These are phyloP conservation scores for Alternaria tenuissima DNA, from an alignment of 2,329 filamentous ascomycete genomes.

Conservation along the genomic window DNA sequence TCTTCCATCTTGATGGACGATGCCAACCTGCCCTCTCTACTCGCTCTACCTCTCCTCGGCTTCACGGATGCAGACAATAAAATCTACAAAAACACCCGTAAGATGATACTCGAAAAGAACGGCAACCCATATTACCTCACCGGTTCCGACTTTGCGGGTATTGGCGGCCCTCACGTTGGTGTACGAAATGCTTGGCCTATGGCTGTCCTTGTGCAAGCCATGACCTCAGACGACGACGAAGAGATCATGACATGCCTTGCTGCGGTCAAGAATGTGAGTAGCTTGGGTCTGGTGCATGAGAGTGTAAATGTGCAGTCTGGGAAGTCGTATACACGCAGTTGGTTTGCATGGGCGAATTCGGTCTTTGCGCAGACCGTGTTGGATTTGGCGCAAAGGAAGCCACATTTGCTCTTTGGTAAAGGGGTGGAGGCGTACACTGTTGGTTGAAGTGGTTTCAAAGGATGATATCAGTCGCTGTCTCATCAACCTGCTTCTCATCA, in stretches of 20 bases:
- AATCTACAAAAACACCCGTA: constrained; percentile 87
- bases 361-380: constrained; percentile 94
- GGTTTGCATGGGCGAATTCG: constrained; percentile 98
- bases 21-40: constrained; percentile 82
- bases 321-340: constrained; percentile 64
- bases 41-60: constrained; percentile 80
- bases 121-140: constrained; percentile 90
- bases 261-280: constrained; percentile 77
- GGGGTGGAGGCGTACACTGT: constrained; percentile 56
- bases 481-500: neutral
- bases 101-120: constrained; percentile 75
- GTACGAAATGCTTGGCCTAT: constrained; percentile 96
- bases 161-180: constrained; percentile 86
- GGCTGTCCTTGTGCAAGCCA: constrained; percentile 89
- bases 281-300: constrained; percentile 86
- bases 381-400: constrained; percentile 87
- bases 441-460: constrained; percentile 10
- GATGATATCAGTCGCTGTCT: neutral
- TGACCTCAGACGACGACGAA: constrained; percentile 82
- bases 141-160: constrained; percentile 81
- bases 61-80: constrained; percentile 71
- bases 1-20: constrained; percentile 87
- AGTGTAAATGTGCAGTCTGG: constrained; percentile 63
- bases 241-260: constrained; percentile 81
- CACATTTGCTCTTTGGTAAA: constrained; percentile 81